Base-by-base conservation (phyloP, 352 stramenopile species). In the Pythium dissotocum region DNA sequence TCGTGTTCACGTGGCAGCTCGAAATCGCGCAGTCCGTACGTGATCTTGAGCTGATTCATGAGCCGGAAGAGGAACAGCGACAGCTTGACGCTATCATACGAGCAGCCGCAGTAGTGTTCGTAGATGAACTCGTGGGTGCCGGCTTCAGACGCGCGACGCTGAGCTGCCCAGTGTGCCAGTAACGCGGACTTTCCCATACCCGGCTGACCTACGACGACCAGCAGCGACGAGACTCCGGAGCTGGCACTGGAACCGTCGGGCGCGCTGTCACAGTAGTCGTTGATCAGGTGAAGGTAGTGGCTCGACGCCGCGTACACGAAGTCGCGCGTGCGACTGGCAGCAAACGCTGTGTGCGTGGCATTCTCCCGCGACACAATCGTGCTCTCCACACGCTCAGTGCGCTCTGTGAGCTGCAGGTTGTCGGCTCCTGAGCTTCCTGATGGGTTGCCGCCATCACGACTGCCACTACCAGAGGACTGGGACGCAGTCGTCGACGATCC, bases 51-150 rank as follows among this genome's bases (percentile, higher is more conserved):
- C 62, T 93, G 79, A 55, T 81, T 77, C 84, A 95, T 94, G 61
- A 93, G 82, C 30, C 87, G 80, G 65, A 91, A 94, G 26, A 94
- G 76, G 69, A 93, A 91, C 48, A 92, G 69, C 55, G 87, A 90
- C 14, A 94, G 72, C 63, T 93, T 91, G 59, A 95, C 83, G 58
- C 82, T 92, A 65, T 95, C 87, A 62, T 89, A 95, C 18, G 87
- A 94, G 61, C 87, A 93, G 12, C 87, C 87, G 13, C 73, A 69
- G 58, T 93, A 93, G 72, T 95, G 87, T 42, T 93, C 79, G 57
- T 92, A 93, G 61, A 95, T 90, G 51, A 94, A 74, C 63, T 93
- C 85, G 28, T 79, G 71, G 1, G 62, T 65, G 28, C 61, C 62
- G 28, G 76, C 70, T 2, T 73, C 65, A 16, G 68, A 77, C 12